These are phyloP conservation scores for Phytophthora hybrid DNA, from an alignment of 352 stramenopile species.

Conservation along the genomic window DNA sequence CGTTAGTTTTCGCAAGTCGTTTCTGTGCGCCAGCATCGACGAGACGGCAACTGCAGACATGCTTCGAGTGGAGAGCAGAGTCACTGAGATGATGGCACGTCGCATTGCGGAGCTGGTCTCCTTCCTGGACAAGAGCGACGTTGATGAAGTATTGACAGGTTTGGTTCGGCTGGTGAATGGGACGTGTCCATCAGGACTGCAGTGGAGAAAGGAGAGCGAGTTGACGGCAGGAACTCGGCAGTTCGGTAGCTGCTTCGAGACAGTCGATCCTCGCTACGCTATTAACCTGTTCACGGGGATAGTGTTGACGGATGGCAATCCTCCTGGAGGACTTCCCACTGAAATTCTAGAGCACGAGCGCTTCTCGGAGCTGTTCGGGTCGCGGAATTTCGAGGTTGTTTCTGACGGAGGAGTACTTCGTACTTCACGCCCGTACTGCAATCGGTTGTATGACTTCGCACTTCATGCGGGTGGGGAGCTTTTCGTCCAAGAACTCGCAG, in stretches of 20 bases:
- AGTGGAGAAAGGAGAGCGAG: slow-evolving; percentile 34
- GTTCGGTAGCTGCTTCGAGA: slow-evolving; percentile 44
- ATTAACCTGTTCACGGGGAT: slow-evolving; percentile 60
- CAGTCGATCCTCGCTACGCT: slow-evolving; percentile 31
- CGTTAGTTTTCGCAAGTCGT: slow-evolving; percentile 52
- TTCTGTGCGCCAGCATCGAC: slow-evolving; percentile 33
- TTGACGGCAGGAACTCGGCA: not conserved
- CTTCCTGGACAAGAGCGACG: slow-evolving; percentile 13
- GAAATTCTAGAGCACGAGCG: slow-evolving; percentile 38
- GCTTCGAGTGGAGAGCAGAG: slow-evolving; percentile 23
- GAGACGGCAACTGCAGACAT: slow-evolving; percentile 28
- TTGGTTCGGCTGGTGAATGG: slow-evolving; percentile 41
- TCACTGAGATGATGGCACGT: slow-evolving; percentile 50
- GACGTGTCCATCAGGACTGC: slow-evolving; percentile 29
- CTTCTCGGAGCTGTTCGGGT: slow-evolving; percentile 54
- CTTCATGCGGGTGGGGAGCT: slow-evolving; percentile 31
- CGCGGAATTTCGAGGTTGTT: slow-evolving; percentile 60
- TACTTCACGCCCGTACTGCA: slow-evolving; percentile 31
- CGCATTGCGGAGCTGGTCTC: slow-evolving; percentile 28
- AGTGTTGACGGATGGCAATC: slow-evolving; percentile 50
- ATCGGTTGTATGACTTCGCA: slow-evolving; percentile 50
- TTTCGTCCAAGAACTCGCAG: slow-evolving; percentile 42
- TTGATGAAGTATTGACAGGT: slow-evolving; percentile 16
- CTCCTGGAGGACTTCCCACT: slow-evolving; percentile 43
- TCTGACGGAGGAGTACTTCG: slow-evolving; percentile 38